A percentile compares a stretch with the other conserved stretches of the same genome.
Evolutionary conservation across 2,329 filamentous ascomycete species (phyloP).

Genomic region (Parafenestella ontariensis): DNA sequence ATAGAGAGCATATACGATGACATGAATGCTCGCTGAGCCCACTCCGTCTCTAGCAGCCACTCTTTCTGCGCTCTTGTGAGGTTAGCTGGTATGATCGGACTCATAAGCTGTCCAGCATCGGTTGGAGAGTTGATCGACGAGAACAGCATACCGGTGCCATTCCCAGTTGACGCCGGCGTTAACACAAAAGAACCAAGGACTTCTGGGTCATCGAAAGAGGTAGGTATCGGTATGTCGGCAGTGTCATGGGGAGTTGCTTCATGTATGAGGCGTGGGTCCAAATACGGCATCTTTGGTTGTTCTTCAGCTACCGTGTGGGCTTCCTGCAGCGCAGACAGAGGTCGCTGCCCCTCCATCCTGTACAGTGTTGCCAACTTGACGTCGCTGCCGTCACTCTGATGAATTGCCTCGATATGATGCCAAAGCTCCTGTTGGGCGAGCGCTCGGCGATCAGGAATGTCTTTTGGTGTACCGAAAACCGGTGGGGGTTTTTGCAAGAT

Average conservation of each 20-base stretch:
- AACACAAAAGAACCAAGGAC: constrained; percentile 27
- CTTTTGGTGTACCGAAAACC: constrained; percentile 56
- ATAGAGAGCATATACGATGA: constrained; percentile 71
- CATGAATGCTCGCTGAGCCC: constrained; percentile 72
- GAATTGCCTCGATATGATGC: constrained; percentile 37
- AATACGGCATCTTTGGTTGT: constrained; percentile 39
- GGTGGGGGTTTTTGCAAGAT: constrained; percentile 52
- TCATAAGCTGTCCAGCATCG: constrained; percentile 31
- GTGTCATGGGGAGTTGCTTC: constrained; percentile 33
- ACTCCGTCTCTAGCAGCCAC: constrained; percentile 72
- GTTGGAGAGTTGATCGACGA: constrained; percentile 37
- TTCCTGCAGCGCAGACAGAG: constrained; percentile 22
- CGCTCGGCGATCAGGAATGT: constrained; percentile 47
- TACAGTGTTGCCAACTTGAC: constrained; percentile 40
- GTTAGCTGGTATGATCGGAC: constrained; percentile 59
- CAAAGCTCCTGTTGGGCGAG: constrained; percentile 48
- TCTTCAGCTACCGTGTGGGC: constrained; percentile 12
- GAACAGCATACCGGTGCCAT: constrained; percentile 41
- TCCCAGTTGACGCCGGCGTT: constrained; percentile 7
- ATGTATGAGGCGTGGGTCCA: constrained; percentile 38
- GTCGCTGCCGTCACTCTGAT: constrained; percentile 27
- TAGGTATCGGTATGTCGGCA: constrained; percentile 22
- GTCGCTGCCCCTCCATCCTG: constrained; percentile 27
- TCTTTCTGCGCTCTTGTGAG: constrained; percentile 71
- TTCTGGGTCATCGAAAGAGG: constrained; percentile 30